Evolutionary conservation across 2,329 filamentous ascomycete genomes (phyloP).

Genomic region (Verticillium alfalfae): DNA sequence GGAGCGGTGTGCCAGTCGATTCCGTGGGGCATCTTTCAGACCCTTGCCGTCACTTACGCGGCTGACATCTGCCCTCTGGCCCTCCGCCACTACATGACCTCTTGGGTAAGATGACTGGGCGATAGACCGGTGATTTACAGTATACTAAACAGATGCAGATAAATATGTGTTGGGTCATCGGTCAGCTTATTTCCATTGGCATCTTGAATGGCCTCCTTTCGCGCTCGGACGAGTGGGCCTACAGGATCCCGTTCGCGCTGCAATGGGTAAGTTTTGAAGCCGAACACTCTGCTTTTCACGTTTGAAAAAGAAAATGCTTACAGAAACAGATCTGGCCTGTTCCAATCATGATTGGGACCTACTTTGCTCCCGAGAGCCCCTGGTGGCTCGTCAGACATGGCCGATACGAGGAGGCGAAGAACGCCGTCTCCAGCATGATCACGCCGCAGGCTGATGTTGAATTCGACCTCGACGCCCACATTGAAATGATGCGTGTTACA

Average conservation of each 20-base stretch:
- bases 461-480: conserved; percentile 24
- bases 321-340: conserved; percentile 24
- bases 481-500: conserved; percentile 38
- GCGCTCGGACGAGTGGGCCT: conserved; percentile 30
- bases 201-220: conserved; percentile 29
- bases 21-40: conserved; percentile 32
- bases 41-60: conserved; percentile 34
- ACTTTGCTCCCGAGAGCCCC: conserved; percentile 36
- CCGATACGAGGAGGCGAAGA: conserved; percentile 22
- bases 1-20: conserved; percentile 26
- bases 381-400: conserved; percentile 39
- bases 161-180: conserved; percentile 36
- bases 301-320: neutral
- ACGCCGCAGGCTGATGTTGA: conserved; percentile 11
- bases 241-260: conserved; percentile 34
- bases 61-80: conserved; percentile 24
- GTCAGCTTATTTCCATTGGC: conserved; percentile 32
- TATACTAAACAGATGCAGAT: conserved; percentile 5
- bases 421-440: conserved; percentile 18
- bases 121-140: too few relatives aligned
- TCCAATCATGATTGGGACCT: conserved; percentile 25
- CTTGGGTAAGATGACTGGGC: conserved; percentile 29
- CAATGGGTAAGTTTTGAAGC: conserved; percentile 25
- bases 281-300: neutral
- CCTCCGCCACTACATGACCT: conserved; percentile 30